Evolutionary conservation across 495 filamentous ascomycete genomes (phyloP).

Genomic region (Bacidia gigantensis): DNA sequence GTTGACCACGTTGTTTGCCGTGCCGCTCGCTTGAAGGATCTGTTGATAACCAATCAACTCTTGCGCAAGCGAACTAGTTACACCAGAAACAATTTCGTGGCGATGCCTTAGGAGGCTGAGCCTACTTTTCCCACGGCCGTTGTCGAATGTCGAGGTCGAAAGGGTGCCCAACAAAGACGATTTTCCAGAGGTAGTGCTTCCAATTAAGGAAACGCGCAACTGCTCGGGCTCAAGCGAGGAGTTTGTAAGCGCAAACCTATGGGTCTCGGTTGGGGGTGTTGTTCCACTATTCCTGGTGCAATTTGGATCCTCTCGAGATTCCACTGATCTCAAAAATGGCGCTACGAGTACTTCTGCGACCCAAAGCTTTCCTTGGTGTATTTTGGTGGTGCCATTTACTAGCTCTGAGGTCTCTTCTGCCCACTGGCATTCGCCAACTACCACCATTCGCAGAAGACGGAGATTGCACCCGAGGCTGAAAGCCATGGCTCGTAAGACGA

Average conservation of each 20-base stretch:
- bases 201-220: conserved; percentile 79
- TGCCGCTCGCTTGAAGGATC: background rate
- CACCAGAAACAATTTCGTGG: conserved; percentile 83
- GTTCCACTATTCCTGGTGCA: background rate
- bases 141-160: conserved; percentile 76
- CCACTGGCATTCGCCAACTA: conserved; percentile 82
- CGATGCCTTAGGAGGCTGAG: conserved; percentile 79
- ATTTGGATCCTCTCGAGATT: background rate
- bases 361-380: conserved; percentile 50
- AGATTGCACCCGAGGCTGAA: conserved; percentile 78
- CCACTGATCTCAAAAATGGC: conserved; percentile 42
- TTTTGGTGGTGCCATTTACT: conserved; percentile 19
- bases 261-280: background rate
- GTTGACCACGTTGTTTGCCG: conserved; percentile 50
- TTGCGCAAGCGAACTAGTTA: conserved; percentile 86
- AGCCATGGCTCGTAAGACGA: conserved; percentile 76
- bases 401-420: conserved; percentile 26
- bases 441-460: conserved; percentile 69
- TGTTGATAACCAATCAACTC: conserved; percentile 75
- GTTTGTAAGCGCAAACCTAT: background rate
- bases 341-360: conserved; percentile 77
- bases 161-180: conserved; percentile 81
- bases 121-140: conserved; percentile 79
- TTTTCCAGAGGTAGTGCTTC: conserved; percentile 86
- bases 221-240: conserved; percentile 39